Base-by-base conservation (phyloP, 768 basidiomycete species). In the Suillus clintonianus region DNA sequence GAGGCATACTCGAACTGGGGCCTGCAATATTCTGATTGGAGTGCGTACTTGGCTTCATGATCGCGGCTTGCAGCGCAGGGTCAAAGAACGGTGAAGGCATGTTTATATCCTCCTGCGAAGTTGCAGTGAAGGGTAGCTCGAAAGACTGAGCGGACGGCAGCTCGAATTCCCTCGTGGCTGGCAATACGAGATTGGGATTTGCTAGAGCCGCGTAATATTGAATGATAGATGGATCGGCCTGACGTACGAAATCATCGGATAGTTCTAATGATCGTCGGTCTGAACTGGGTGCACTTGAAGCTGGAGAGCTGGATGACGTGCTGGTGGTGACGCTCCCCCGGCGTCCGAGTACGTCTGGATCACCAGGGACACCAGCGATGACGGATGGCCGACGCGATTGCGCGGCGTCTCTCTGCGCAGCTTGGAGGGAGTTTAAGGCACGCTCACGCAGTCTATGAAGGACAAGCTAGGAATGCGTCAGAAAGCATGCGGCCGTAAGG, bases 391-490 rank as follows among this genome's bases (percentile, higher is more conserved):
- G 11, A 42, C 30, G 11, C 14, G 24, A 32, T 59, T 56, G 34
- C 11, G 32, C 9, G 41, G 30, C 15, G 15, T 61, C 76, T 14
- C 67, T 70, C 34, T 66, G 74, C 45, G 69, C 76, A 2, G 74
- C 68, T 9, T 68, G 57, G 58, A 76, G 80, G 8, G 77, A 65
- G 8, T 68, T 53, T 17, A 72, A 67, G 2, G 82, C 82, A 14
- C 82, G 77, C 34, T 71, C 67, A 17, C 66, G 69, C 13, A 84
- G 74, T 59, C 74, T 77, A 55, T 76, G 74, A 8, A 84, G 74
- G 41, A 79, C 78, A 22, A 69, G 65, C 82, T 82, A 59, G 9
- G 41, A 61, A 45, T 64, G 43, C 14, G 9, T 70, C 55, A 43
- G 45, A 59, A 36, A 41, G 47, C 57, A 54, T 36, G 6, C 39